Evolutionary conservation across 108 stramenopile species (phyloP).

Genomic region (Fragilaria crotonensis): DNA sequence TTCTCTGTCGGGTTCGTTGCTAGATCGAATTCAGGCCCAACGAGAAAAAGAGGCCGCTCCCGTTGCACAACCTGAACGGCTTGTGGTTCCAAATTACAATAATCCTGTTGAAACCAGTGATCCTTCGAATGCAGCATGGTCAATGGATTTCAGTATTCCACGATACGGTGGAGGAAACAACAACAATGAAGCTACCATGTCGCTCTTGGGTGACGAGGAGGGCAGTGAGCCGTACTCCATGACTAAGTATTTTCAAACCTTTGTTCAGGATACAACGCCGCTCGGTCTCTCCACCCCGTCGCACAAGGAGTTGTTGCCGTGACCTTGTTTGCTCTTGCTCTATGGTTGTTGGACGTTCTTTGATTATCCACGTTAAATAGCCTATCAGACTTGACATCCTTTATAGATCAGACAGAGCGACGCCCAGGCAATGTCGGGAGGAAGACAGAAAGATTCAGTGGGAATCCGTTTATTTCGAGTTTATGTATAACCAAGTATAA

Average conservation of each 20-base stretch:
- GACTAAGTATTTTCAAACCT: conserved; percentile 25
- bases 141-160: neutral
- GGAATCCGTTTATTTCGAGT: no score
- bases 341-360: conserved; percentile 1
- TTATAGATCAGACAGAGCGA: no score
- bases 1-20: conserved; percentile 23
- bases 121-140: conserved; percentile 4
- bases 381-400: no score
- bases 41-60: conserved; percentile 19
- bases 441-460: no score
- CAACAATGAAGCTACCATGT: conserved; percentile 10
- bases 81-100: conserved; percentile 9
- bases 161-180: neutral
- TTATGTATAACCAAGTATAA: no score
- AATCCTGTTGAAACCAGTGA: conserved; percentile 9
- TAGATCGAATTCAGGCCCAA: conserved; percentile 32
- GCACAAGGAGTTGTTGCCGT: conserved; percentile 6
- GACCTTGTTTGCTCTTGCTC: conserved; percentile 5
- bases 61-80: neutral
- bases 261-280: conserved; percentile 22
- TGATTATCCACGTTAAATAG: no score
- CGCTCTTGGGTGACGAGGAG: conserved; percentile 1
- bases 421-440: no score
- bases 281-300: conserved; percentile 16
- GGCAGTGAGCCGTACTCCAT: conserved; percentile 21